phyloP scores from a whole-genome alignment of 192 early-diverging fungal genomes.

The Kappamyces sp. region DNA sequence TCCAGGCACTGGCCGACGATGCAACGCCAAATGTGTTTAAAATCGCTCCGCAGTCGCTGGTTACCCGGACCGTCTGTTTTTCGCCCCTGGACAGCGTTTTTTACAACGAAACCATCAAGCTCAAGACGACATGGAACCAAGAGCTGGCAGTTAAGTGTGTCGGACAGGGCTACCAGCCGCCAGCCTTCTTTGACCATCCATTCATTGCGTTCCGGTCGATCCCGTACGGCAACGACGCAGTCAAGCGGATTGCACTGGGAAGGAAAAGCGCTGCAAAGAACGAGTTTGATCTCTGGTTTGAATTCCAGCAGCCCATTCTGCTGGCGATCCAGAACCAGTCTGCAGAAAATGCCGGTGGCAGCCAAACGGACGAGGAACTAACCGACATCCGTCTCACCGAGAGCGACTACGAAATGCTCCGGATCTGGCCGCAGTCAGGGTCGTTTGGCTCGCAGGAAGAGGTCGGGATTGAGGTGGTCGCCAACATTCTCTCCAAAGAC shows the following conservation, averaged over 20 bases:
- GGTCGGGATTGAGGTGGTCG: no score
- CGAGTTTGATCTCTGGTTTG: conserved; percentile 5
- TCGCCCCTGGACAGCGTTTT: background rate
- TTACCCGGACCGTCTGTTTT: conserved; percentile 3
- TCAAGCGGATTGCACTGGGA: background rate
- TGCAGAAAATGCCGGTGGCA: background rate
- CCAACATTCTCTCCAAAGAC: no score
- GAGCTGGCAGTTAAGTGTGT: background rate
- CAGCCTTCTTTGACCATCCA: conserved; percentile 6
- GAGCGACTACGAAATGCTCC: no score
- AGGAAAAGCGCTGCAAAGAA: background rate
- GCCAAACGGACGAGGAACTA: no score
- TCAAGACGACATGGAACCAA: conserved; percentile 1
- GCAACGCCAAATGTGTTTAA: background rate
- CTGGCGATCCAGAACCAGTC: background rate
- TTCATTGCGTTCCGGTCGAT: background rate
- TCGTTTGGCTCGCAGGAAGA: no score
- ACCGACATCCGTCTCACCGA: no score
- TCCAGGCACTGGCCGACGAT: background rate
- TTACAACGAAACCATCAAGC: background rate
- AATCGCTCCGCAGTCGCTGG: background rate
- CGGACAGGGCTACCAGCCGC: conserved; percentile 1
- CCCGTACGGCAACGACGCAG: conserved; percentile 1
- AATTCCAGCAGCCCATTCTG: conserved; percentile 11
- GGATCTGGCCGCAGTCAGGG: no score